Evolutionary conservation across 1,284 basidiomycete genomes (phyloP).

Genomic region (Veloboletus limbatus): DNA sequence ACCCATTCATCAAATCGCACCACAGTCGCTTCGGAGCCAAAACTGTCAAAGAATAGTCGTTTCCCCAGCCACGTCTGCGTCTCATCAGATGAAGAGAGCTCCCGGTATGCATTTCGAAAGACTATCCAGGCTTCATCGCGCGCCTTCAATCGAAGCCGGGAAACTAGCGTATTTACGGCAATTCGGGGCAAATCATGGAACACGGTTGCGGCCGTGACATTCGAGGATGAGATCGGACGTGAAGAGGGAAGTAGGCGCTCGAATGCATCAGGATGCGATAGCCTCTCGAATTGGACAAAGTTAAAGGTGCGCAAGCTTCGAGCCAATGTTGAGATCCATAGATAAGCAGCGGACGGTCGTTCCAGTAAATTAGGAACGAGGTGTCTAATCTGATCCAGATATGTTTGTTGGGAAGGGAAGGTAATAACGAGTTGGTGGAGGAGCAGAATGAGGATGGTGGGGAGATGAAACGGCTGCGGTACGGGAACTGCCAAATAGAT

Average conservation of each 20-base stretch:
- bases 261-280: constrained; percentile 38
- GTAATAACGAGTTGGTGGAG: constrained; percentile 51
- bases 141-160: constrained; percentile 46
- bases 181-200: constrained; percentile 35
- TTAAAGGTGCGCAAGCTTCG: constrained; percentile 48
- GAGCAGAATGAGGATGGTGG: constrained; percentile 45
- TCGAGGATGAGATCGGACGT: constrained; percentile 3
- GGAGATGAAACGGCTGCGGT: constrained; percentile 29
- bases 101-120: constrained; percentile 63
- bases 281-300: constrained; percentile 47
- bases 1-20: constrained; percentile 47
- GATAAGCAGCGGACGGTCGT: constrained; percentile 32
- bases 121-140: constrained; percentile 56
- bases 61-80: constrained; percentile 52
- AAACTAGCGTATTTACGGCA: constrained; percentile 46
- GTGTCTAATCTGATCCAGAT: constrained; percentile 44
- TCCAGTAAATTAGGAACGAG: constrained; percentile 41
- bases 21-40: constrained; percentile 34
- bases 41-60: constrained; percentile 38
- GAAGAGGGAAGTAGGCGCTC: constrained; percentile 18
- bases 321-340: constrained; percentile 51
- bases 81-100: constrained; percentile 44
- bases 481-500: constrained; percentile 37
- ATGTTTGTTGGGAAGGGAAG: constrained; percentile 60
- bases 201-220: neutral